These are phyloP conservation scores for Heliamphora exappendiculata DNA, from an alignment of 148 eudicot species.

Conservation along the genomic window DNA sequence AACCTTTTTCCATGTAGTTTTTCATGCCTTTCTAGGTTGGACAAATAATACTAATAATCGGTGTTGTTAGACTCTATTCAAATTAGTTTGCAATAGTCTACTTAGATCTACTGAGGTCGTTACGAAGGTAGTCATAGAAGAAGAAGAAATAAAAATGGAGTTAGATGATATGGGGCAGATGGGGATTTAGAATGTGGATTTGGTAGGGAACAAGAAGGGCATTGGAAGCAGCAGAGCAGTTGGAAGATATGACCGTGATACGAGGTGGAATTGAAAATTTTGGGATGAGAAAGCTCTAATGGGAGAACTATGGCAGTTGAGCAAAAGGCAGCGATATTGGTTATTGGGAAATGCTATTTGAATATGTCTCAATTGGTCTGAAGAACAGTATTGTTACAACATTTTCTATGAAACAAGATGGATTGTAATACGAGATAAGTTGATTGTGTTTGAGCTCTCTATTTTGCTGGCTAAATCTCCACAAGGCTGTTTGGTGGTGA, in stretches of 20 bases:
- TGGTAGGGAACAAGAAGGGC: not conserved
- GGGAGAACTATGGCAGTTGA: not conserved
- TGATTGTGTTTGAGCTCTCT: not conserved
- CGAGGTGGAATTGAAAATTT: not conserved
- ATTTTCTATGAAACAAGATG: not conserved
- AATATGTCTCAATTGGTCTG: not conserved
- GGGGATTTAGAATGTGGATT: not conserved
- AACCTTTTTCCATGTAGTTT: too few species aligned
- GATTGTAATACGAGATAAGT: not conserved
- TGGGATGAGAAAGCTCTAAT: not conserved
- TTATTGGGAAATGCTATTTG: not conserved
- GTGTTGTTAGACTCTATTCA: too few species aligned
- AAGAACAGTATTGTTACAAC: not conserved
- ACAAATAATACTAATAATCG: too few species aligned
- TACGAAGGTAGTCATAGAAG: not conserved
- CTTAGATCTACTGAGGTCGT: too few species aligned
- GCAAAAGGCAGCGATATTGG: not conserved
- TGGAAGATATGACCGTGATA: not conserved
- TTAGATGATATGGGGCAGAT: not conserved
- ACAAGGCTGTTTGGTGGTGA: constrained; percentile 6
- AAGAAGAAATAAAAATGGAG: not conserved
- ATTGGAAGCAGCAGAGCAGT: not conserved
- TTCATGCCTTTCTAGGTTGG: too few species aligned
- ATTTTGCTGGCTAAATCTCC: not conserved
- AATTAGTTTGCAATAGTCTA: too few species aligned